These are phyloP conservation scores for Hypoxylon crocopeplum DNA, from an alignment of 495 filamentous ascomycete species.

Conservation along the genomic window DNA sequence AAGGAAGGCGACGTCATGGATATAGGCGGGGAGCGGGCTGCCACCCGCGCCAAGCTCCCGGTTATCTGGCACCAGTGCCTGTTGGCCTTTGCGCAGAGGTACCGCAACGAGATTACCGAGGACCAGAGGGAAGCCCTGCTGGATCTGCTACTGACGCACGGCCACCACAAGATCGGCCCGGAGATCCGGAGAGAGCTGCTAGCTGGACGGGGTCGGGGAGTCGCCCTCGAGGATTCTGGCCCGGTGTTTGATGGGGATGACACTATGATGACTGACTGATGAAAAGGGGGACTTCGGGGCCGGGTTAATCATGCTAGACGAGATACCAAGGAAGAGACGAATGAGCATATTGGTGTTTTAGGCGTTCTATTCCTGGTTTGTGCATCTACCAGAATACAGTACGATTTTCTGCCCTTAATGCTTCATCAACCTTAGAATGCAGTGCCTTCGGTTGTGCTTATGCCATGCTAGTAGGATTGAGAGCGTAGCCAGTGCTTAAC, in stretches of 20 bases:
- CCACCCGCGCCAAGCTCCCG: slow-evolving; percentile 68
- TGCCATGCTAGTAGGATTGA: no score
- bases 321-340: slow-evolving; percentile 35
- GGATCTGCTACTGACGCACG: slow-evolving; percentile 84
- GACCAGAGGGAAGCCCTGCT: slow-evolving; percentile 79
- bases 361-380: slow-evolving; percentile 16
- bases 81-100: slow-evolving; percentile 89
- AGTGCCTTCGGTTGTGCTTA: no score
- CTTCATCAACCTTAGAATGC: neutral
- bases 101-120: slow-evolving; percentile 82
- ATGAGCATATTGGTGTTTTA: slow-evolving; percentile 27
- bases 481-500: no score
- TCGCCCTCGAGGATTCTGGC: slow-evolving; percentile 63
- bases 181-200: slow-evolving; percentile 91
- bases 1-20: slow-evolving; percentile 53
- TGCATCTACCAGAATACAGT: slow-evolving; percentile 4
- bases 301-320: neutral
- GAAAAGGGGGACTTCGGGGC: neutral
- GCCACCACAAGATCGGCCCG: slow-evolving; percentile 87
- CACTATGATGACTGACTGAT: slow-evolving; percentile 75
- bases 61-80: slow-evolving; percentile 88
- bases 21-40: slow-evolving; percentile 52
- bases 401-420: no score
- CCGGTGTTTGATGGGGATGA: slow-evolving; percentile 76
- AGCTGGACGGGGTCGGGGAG: slow-evolving; percentile 85